Base-by-base conservation (phyloP, 2,329 filamentous ascomycete genomes). In the Aspergillus sergii region DNA sequence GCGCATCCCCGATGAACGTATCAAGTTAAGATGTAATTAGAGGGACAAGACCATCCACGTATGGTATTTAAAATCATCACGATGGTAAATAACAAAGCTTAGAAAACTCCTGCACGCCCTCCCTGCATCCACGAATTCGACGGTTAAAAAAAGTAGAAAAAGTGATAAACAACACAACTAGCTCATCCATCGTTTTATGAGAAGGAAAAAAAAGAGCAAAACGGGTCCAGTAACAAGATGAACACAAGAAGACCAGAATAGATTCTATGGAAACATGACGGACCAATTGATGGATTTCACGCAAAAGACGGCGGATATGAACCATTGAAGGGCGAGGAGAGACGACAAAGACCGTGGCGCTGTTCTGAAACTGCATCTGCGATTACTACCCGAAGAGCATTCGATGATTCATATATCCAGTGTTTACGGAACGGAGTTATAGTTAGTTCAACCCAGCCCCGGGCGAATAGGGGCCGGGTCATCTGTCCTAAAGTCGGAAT, bases 51-150 rank as follows among this genome's bases (percentile, higher is more conserved):
- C n/a, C 23, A 36, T 55, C 51, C 32, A 32, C 51, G 51, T 19
- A 16, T 55, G 32, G 51, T 55, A 55, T 39, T 55, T 55, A 32
- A 21, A 21, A 58, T 32, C 56, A 45, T 58, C 14, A 58, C 16
- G 41, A 34, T 23, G 39, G 56, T 58, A 34, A 58, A 26, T 58
- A 45, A 46, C 51, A 55, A 55, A 36, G 21, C 26, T 34, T 16
- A 36, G 32, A 55, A 41, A 55, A 55, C 51, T 55, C 51, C 51
- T 55, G 51, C 51, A 36, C 51, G 51, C 51, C 39, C 51, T 55
- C 14, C 51, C 16, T 55, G 32, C 32, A 55, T 36, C 51, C 51
- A 39, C 21, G 14, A 39, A 12, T 39, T 55, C 11, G 7, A 41
- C 11, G 3, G 30, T 14, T 7, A 39, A 12, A 23, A 10, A 34